phyloP scores from a whole-genome alignment of 2,329 filamentous ascomycete species.

The Epicoccum sorghinum region DNA sequence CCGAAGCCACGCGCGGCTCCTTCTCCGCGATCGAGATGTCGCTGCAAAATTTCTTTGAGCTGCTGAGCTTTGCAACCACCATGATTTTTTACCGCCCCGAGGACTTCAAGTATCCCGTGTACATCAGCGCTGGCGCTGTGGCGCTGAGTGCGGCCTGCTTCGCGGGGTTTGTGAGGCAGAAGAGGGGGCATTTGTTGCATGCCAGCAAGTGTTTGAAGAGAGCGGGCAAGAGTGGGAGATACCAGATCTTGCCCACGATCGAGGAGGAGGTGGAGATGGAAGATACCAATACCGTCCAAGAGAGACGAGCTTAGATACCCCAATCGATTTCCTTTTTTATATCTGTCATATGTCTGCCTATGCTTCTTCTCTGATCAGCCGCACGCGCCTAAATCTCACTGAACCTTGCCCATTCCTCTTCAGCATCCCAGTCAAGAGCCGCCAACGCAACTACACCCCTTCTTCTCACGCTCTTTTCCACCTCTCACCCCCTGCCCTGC shows the following conservation, averaged over 20 bases:
- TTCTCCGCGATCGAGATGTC: slow-evolving; percentile 74
- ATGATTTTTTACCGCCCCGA: slow-evolving; percentile 67
- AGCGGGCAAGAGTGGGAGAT: slow-evolving; percentile 17
- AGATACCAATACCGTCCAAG: neutral
- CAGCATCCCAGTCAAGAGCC: no score
- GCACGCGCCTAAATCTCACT: no score
- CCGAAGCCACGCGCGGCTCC: slow-evolving; percentile 58
- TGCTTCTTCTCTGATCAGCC: no score
- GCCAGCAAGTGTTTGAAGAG: slow-evolving; percentile 29
- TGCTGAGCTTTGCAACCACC: slow-evolving; percentile 69
- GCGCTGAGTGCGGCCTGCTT: slow-evolving; percentile 58
- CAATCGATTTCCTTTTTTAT: neutral
- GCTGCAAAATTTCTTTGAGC: slow-evolving; percentile 73
- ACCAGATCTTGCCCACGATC: slow-evolving; percentile 31
- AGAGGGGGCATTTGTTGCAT: slow-evolving; percentile 60
- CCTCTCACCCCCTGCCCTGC: no score
- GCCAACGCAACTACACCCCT: no score
- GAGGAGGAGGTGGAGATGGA: slow-evolving; percentile 27
- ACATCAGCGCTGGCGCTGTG: slow-evolving; percentile 64
- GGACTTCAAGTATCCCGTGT: slow-evolving; percentile 68
- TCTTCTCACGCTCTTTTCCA: no score
- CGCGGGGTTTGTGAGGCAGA: slow-evolving; percentile 61
- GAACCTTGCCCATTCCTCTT: no score
- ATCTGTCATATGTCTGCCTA: no score
- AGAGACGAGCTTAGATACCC: slow-evolving; percentile 2